A percentile compares a stretch with the other conserved stretches of the same genome.
phyloP scores from a whole-genome alignment of 345 rosid genomes.

The Rhodamnia rubescens region DNA sequence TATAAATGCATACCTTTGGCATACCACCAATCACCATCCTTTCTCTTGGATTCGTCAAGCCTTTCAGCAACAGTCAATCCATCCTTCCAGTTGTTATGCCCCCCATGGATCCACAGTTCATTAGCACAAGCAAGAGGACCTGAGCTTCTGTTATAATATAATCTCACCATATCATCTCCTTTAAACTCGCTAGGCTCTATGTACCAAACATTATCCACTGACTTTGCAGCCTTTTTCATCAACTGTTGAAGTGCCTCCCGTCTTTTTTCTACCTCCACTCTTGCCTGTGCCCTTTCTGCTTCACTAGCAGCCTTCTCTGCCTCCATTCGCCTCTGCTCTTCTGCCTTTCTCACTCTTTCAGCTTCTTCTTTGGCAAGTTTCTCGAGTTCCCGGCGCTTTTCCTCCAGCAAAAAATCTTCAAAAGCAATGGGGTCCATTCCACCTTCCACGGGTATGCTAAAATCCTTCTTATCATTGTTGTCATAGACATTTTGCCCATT shows the following conservation, averaged over 20 bases:
- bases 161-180: slow-evolving; percentile 38
- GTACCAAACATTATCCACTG: slow-evolving; percentile 53
- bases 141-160: slow-evolving; percentile 61
- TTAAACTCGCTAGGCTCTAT: slow-evolving; percentile 57
- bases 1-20: slow-evolving; percentile 46
- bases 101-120: slow-evolving; percentile 89
- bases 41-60: slow-evolving; percentile 38
- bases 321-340: slow-evolving; percentile 64
- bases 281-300: slow-evolving; percentile 72
- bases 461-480: slow-evolving; percentile 65
- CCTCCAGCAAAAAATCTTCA: slow-evolving; percentile 83
- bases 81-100: slow-evolving; percentile 68
- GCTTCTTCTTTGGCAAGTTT: slow-evolving; percentile 67
- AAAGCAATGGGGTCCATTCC: slow-evolving; percentile 63
- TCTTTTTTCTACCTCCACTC: slow-evolving; percentile 42
- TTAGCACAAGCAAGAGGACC: slow-evolving; percentile 59
- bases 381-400: slow-evolving; percentile 67
- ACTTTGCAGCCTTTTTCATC: slow-evolving; percentile 38
- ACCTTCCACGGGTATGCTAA: slow-evolving; percentile 53
- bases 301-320: slow-evolving; percentile 66
- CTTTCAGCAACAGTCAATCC: slow-evolving; percentile 56
- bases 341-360: slow-evolving; percentile 60
- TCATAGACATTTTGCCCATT: slow-evolving; percentile 68
- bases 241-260: slow-evolving; percentile 27
- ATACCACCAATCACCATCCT: slow-evolving; percentile 75